Evolutionary conservation across 768 basidiomycete species (phyloP).

Genomic region (Auriculariales sp.): DNA sequence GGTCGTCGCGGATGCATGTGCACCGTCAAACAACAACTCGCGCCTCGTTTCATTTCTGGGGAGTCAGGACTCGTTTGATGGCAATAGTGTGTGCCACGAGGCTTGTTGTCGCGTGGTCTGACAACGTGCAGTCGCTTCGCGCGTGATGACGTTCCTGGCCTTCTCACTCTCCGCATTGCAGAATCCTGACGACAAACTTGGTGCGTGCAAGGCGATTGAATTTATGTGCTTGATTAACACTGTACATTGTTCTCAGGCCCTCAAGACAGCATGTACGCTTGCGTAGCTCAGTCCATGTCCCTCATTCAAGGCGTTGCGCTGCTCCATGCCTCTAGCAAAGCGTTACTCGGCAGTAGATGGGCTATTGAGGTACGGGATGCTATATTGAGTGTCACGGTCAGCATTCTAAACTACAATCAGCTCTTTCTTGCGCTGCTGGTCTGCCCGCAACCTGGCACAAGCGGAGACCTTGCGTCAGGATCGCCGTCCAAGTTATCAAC

Average conservation of each 20-base stretch:
- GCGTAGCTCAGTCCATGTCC: constrained; percentile 44
- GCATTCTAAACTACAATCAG: constrained; percentile 21
- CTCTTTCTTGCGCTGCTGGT: constrained; percentile 58
- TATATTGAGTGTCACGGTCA: not conserved
- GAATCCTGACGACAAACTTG: constrained; percentile 10
- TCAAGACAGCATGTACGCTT: constrained; percentile 28
- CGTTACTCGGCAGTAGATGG: constrained; percentile 50
- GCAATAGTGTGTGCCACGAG: constrained; percentile 45
- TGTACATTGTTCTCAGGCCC: constrained; percentile 8
- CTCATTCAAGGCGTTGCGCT: constrained; percentile 67
- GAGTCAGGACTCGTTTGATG: constrained; percentile 69
- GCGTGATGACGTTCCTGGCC: constrained; percentile 50
- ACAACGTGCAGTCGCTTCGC: constrained; percentile 40
- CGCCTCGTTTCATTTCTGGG: constrained; percentile 41
- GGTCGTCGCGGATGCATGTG: constrained; percentile 30
- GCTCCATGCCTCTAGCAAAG: constrained; percentile 53
- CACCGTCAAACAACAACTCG: constrained; percentile 25
- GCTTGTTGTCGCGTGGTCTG: not conserved
- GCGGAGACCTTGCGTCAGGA: constrained; percentile 15
- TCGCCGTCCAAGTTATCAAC: constrained; percentile 4
- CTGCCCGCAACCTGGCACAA: constrained; percentile 47
- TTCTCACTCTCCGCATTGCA: constrained; percentile 11
- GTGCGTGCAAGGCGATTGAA: not conserved
- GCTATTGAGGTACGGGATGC: constrained; percentile 45
- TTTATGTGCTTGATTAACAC: not conserved